Evolutionary conservation across 371 early-diverging fungal species (phyloP).

Genomic region (Lichtheimia hyalospora): DNA sequence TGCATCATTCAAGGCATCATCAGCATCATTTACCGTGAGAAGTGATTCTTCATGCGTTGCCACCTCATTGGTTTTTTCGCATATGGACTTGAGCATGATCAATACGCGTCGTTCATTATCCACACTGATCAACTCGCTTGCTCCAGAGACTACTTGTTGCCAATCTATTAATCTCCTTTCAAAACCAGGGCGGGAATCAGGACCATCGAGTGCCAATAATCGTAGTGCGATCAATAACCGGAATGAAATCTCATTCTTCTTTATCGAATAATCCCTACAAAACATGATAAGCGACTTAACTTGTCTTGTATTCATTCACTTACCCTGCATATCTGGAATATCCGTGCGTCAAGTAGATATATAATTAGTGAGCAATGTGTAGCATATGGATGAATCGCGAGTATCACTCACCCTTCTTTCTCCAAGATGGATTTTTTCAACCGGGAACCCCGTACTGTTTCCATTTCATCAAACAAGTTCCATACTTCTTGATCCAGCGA

Average conservation of each 20-base stretch:
- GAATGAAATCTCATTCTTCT: conserved; percentile 51
- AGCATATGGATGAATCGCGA: too few relatives aligned
- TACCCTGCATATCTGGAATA: conserved; percentile 24
- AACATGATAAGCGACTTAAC: not conserved
- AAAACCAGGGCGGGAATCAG: conserved; percentile 26
- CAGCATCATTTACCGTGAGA: conserved; percentile 15
- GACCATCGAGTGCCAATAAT: conserved; percentile 35
- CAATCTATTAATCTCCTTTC: conserved; percentile 44
- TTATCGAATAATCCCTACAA: conserved; percentile 55
- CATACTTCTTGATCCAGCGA: conserved; percentile 50
- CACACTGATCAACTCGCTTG: conserved; percentile 46
- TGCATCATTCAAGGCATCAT: not conserved
- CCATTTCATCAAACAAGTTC: conserved; percentile 38
- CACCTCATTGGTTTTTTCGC: conserved; percentile 13
- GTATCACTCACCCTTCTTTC: conserved; percentile 42
- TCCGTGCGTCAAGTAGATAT: too few relatives aligned
- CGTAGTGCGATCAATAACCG: conserved; percentile 50
- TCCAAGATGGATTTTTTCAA: conserved; percentile 50
- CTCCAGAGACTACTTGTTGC: conserved; percentile 58
- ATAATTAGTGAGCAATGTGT: too few relatives aligned
- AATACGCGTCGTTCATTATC: conserved; percentile 53
- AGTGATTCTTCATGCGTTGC: conserved; percentile 14
- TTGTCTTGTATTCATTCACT: not conserved
- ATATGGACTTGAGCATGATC: conserved; percentile 36
- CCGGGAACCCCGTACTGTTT: conserved; percentile 29